phyloP scores from a whole-genome alignment of 768 basidiomycete species.

The Tephrocybe sp. region DNA sequence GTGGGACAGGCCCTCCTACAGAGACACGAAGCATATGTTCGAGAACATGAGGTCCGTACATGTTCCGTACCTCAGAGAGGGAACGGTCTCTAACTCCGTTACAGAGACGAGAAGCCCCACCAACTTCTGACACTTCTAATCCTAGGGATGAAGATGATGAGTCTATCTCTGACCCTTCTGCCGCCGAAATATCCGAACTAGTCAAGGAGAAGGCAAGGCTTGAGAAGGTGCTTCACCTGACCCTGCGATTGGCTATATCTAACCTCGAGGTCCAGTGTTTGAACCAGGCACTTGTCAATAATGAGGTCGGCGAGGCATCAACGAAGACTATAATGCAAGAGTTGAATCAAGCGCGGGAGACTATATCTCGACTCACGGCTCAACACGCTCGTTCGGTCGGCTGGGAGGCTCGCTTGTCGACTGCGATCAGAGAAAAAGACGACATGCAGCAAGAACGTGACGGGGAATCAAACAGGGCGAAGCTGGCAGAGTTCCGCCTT shows the following conservation, averaged over 20 bases:
- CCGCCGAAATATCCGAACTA: constrained; percentile 30
- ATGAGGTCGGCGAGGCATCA: constrained; percentile 78
- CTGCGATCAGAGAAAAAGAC: constrained; percentile 73
- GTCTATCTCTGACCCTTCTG: constrained; percentile 30
- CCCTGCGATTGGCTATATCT: not conserved
- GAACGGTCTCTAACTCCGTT: not conserved
- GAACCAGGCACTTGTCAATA: constrained; percentile 77
- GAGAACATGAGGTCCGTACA: constrained; percentile 60
- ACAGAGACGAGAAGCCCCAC: constrained; percentile 7
- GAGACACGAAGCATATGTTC: constrained; percentile 84
- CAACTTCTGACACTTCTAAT: constrained; percentile 1
- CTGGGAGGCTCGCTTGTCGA: constrained; percentile 64
- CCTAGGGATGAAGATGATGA: constrained; percentile 18
- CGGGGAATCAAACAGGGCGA: constrained; percentile 63
- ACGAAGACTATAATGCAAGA: constrained; percentile 74
- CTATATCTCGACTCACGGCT: constrained; percentile 65
- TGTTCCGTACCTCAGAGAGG: constrained; percentile 4
- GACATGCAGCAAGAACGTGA: constrained; percentile 85
- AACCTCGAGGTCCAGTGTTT: constrained; percentile 50
- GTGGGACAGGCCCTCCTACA: constrained; percentile 88
- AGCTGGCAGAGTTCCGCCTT: constrained; percentile 66
- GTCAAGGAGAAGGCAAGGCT: constrained; percentile 60
- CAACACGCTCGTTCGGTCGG: constrained; percentile 72
- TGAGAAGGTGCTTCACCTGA: constrained; percentile 48
- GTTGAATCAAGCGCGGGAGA: constrained; percentile 68